Evolutionary conservation across 2,329 filamentous ascomycete species (phyloP).

Genomic region (Fusarium sp.): DNA sequence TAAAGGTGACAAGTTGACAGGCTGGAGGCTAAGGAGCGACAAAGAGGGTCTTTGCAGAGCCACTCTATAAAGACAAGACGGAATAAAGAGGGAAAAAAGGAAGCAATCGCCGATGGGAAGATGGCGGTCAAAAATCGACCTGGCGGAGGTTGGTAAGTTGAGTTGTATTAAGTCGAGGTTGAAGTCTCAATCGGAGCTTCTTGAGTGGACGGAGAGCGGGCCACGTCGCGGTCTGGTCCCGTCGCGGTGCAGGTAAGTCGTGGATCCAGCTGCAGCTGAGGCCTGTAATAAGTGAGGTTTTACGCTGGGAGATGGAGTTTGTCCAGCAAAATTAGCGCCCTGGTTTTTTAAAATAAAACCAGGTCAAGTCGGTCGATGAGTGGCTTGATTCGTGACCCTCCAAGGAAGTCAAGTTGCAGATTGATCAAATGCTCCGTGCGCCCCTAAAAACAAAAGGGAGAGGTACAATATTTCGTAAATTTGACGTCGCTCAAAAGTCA

Average conservation of each 20-base stretch:
- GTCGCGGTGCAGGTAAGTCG: constrained; percentile 14
- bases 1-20: constrained; percentile 5
- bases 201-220: constrained; percentile 31
- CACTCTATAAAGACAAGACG: constrained; percentile 18
- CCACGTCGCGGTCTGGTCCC: constrained; percentile 44
- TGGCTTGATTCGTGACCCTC: constrained; percentile 20
- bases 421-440: constrained; percentile 20
- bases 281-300: constrained; percentile 31
- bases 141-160: constrained; percentile 12
- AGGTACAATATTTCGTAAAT: background rate
- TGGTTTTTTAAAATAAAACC: constrained; percentile 13
- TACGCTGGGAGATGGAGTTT: constrained; percentile 11
- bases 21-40: constrained; percentile 12
- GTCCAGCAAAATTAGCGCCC: constrained; percentile 30
- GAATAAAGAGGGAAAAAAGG: background rate
- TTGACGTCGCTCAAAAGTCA: constrained; percentile 20
- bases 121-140: constrained; percentile 26
- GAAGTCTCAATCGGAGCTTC: constrained; percentile 18
- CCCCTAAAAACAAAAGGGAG: constrained; percentile 1
- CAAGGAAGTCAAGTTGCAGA: constrained; percentile 12
- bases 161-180: constrained; percentile 24
- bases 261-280: constrained; percentile 18
- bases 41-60: constrained; percentile 26
- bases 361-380: background rate
- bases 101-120: constrained; percentile 32